Evolutionary conservation across 192 early-diverging fungal genomes (phyloP).

Genomic region (Coemansia sp.): DNA sequence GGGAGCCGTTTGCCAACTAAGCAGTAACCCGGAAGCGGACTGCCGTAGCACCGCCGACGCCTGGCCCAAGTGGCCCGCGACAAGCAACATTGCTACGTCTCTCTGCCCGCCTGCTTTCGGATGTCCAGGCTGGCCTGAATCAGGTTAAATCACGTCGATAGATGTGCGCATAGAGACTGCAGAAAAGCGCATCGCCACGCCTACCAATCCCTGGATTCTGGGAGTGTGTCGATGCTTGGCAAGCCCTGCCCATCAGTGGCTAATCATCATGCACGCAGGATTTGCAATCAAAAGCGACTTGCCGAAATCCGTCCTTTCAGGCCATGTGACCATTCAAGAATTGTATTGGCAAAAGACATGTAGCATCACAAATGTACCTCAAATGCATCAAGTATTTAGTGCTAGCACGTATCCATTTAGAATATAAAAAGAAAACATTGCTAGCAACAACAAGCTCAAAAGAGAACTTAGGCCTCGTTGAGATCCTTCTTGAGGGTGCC

Average conservation of each 20-base stretch:
- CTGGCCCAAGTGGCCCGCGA: background rate
- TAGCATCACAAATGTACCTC: no score
- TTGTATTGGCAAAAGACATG: background rate
- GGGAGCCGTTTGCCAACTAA: background rate
- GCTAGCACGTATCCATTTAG: background rate
- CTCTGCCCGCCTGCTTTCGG: background rate
- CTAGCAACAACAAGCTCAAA: background rate
- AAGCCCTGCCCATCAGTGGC: background rate
- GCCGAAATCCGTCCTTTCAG: background rate
- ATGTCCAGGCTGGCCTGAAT: background rate
- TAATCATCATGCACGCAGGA: background rate
- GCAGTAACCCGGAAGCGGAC: slow-evolving; percentile 3
- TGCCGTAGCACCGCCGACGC: background rate
- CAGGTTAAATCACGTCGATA: background rate
- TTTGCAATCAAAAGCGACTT: background rate
- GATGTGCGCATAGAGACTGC: background rate
- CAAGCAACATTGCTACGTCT: background rate
- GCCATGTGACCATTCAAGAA: background rate
- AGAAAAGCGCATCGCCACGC: background rate
- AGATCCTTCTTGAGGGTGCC: slow-evolving; percentile 90
- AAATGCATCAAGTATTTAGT: background rate
- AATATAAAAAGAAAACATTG: background rate
- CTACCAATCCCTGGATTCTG: slow-evolving; percentile 1
- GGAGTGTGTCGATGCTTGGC: background rate
- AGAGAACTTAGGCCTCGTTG: slow-evolving; percentile 24